A percentile compares a stretch with the other conserved stretches of the same genome.
Evolutionary conservation across 345 rosid species (phyloP).

Genomic region (Draba incana): DNA sequence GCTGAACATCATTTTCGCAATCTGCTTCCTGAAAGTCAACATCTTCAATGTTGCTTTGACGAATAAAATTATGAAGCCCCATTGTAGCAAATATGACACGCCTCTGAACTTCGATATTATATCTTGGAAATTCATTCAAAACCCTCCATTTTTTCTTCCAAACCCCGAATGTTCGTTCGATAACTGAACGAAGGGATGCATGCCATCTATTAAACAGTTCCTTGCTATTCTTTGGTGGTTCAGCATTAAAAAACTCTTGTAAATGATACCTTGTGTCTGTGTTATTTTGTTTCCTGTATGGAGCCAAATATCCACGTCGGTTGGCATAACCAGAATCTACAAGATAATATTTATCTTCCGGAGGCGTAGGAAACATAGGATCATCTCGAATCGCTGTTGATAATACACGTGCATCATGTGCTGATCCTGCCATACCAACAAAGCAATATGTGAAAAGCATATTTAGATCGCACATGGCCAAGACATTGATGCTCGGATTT

Average conservation of each 20-base stretch:
- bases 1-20: no score
- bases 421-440: slow-evolving; percentile 6
- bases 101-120: no score
- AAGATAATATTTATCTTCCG: not conserved
- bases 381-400: not conserved
- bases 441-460: not conserved
- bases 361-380: not conserved
- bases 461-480: not conserved
- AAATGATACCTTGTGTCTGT: slow-evolving; percentile 1
- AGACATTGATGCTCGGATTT: not conserved
- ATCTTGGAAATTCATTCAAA: not conserved
- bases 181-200: not conserved
- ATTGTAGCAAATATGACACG: no score
- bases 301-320: not conserved
- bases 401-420: not conserved
- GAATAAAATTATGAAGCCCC: no score
- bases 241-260: slow-evolving; percentile 9
- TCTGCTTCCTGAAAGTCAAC: no score
- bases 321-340: slow-evolving; percentile 14
- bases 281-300: not conserved
- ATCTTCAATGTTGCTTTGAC: no score
- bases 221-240: not conserved
- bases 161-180: not conserved
- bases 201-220: slow-evolving; percentile 6
- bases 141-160: not conserved